These are phyloP conservation scores for Lentinula edodes DNA, from an alignment of 768 basidiomycete genomes.

Conservation along the genomic window DNA sequence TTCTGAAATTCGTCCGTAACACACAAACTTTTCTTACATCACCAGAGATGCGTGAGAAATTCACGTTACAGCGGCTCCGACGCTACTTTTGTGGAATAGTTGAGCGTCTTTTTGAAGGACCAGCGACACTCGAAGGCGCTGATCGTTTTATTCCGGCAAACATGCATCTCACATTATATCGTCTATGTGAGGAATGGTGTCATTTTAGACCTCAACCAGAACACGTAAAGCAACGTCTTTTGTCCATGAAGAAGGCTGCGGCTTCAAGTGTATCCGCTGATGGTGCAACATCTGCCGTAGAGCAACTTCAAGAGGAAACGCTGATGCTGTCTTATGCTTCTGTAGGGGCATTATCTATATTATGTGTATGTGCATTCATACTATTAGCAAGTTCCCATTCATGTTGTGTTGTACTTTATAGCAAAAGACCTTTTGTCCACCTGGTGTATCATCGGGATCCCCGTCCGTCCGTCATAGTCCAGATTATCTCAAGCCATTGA, in stretches of 20 bases:
- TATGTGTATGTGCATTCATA: constrained; percentile 60
- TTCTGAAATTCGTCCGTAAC: constrained; percentile 82
- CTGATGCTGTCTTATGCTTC: constrained; percentile 72
- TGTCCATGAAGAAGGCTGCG: constrained; percentile 65
- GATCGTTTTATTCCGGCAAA: constrained; percentile 73
- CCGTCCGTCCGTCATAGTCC: constrained; percentile 52
- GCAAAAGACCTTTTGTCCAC: constrained; percentile 76
- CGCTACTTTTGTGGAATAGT: constrained; percentile 90
- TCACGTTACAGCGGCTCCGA: constrained; percentile 72
- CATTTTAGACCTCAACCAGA: constrained; percentile 75
- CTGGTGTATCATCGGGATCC: constrained; percentile 52
- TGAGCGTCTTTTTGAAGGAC: constrained; percentile 77
- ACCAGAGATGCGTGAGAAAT: constrained; percentile 68
- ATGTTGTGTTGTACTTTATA: constrained; percentile 22
- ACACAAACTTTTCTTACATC: constrained; percentile 75
- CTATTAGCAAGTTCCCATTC: background rate
- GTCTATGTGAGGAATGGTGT: constrained; percentile 92
- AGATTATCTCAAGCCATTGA: constrained; percentile 51
- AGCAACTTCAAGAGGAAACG: constrained; percentile 67
- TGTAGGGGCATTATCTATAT: constrained; percentile 79
- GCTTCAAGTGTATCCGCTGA: constrained; percentile 50
- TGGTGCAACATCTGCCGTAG: constrained; percentile 44
- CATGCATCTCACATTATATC: constrained; percentile 75
- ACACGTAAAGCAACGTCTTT: constrained; percentile 60
- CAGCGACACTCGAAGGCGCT: constrained; percentile 63